Base-by-base conservation (phyloP, 2,329 filamentous ascomycete genomes). In the Cryphonectria carpinicola region DNA sequence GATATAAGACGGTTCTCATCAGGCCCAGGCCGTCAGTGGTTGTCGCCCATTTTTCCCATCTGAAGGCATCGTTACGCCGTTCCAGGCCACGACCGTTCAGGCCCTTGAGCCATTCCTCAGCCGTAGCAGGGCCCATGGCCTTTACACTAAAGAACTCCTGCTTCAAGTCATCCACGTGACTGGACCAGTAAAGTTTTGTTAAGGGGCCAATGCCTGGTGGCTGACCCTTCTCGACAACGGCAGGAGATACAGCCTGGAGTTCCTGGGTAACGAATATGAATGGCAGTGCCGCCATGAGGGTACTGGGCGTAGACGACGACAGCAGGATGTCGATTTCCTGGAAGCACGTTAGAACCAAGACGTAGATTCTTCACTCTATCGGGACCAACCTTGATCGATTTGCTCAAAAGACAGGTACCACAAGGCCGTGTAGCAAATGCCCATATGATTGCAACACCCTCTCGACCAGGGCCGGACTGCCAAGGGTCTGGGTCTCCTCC, bases 101-200 rank as follows among this genome's bases (percentile, higher is more conserved):
- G 13, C 93, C 93, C 80, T 95, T 95, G 41, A 90, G 84, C 93
- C 93, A 96, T 79, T 95, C 93, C 74, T 93, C 91, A 4, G 87
- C 86, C 14, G 90, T 88, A 58, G 90, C 90, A 61, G 85, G 76
- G n/a, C 93, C 92, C 74, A 93, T 85, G n/a, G 83, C 80, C 75
- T 88, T 88, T 68, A 90, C 92, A 6, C 88, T 83, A 60, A 87
- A 82, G 74, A 93, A 89, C 76, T 93, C 89, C 43, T 82, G 78
- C 70, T 87, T 86, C 73, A 95, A 85, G 10, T 84, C 83, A 37
- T 90, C 85, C 49, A 94, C 84, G 70, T 94, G 88, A 37, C 83
- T 77, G 62, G 85, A 86, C 78, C 86, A 89, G 76, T 90, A 95
- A 65, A 89, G 83, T 78, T 94, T 95, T 14, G 84, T 86, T 28